These are phyloP conservation scores for Suhomyces pyralidae DNA, from an alignment of 805 yeast species.

Conservation along the genomic window DNA sequence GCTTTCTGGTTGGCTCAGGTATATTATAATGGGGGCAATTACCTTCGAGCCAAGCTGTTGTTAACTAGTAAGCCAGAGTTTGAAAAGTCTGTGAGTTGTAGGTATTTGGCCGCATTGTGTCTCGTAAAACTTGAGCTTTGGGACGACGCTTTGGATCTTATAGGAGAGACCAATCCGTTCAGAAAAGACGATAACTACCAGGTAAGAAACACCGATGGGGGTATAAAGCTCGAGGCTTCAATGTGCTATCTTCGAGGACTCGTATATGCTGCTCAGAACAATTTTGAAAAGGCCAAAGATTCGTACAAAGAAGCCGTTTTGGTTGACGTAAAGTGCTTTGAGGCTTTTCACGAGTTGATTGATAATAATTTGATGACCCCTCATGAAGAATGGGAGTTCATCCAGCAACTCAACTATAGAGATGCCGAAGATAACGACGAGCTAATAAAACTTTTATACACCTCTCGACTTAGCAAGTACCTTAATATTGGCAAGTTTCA, in stretches of 20 bases:
- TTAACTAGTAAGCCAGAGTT: conserved; percentile 53
- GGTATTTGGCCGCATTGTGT: conserved; percentile 77
- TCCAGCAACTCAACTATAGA: conserved; percentile 61
- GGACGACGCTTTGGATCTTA: conserved; percentile 85
- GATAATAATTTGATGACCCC: conserved; percentile 75
- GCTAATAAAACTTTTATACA: conserved; percentile 71
- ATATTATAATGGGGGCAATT: conserved; percentile 71
- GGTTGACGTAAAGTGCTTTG: conserved; percentile 89
- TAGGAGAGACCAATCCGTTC: conserved; percentile 83
- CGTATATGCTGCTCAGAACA: conserved; percentile 77
- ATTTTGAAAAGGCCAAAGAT: conserved; percentile 81
- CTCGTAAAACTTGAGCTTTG: conserved; percentile 67
- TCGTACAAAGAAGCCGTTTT: conserved; percentile 81
- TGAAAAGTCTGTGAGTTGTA: conserved; percentile 65
- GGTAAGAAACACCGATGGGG: conserved; percentile 65
- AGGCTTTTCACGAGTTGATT: conserved; percentile 81
- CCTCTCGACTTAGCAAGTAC: conserved; percentile 72
- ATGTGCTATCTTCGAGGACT: conserved; percentile 83
- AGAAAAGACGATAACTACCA: conserved; percentile 38
- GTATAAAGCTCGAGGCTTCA: conserved; percentile 82
- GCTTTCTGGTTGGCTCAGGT: conserved; percentile 97
- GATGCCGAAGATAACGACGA: conserved; percentile 79
- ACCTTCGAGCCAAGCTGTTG: conserved; percentile 72
- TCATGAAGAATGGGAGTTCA: conserved; percentile 79
- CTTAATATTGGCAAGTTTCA: conserved; percentile 53